Percentiles rank a stretch among this genome's conserved stretches.
These are phyloP conservation scores for Plasmodium cynomolgi DNA, from an alignment of 169 alveolate genomes.

Conservation along the genomic window DNA sequence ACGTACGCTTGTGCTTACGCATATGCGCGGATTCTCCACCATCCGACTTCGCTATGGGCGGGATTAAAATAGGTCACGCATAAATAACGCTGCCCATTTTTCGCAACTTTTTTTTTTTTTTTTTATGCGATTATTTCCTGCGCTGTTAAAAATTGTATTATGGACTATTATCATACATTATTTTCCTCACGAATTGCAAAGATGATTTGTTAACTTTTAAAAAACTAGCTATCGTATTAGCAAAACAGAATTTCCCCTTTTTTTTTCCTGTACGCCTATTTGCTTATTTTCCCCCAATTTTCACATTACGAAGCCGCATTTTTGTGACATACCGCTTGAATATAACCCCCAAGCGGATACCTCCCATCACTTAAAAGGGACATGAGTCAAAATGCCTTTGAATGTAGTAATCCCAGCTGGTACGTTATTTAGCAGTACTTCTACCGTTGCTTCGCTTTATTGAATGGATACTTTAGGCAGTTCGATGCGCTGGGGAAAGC, in stretches of 20 bases:
- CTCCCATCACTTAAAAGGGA: background rate
- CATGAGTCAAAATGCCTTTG: slow-evolving; percentile 35
- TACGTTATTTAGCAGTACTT: background rate
- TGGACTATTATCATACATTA: background rate
- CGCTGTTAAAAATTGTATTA: background rate
- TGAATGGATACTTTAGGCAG: background rate
- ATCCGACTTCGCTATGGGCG: background rate
- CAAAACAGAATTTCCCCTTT: background rate
- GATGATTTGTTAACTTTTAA: background rate
- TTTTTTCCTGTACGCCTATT: background rate
- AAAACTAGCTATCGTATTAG: background rate
- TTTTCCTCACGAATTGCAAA: background rate
- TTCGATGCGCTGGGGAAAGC: background rate
- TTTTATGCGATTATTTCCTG: background rate
- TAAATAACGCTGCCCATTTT: background rate
- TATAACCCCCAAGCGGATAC: background rate
- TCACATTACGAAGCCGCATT: background rate
- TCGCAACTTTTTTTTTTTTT: background rate
- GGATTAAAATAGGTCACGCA: background rate
- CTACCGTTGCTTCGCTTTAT: background rate
- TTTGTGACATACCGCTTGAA: background rate
- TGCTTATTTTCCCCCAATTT: background rate
- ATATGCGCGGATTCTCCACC: background rate
- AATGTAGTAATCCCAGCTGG: slow-evolving; percentile 66
- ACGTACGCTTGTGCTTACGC: background rate